Percentiles rank a stretch among this genome's conserved stretches.
Conservation (phyloP, 2,329 filamentous ascomycete genomes). For the Aspergillus piperis region DNA sequence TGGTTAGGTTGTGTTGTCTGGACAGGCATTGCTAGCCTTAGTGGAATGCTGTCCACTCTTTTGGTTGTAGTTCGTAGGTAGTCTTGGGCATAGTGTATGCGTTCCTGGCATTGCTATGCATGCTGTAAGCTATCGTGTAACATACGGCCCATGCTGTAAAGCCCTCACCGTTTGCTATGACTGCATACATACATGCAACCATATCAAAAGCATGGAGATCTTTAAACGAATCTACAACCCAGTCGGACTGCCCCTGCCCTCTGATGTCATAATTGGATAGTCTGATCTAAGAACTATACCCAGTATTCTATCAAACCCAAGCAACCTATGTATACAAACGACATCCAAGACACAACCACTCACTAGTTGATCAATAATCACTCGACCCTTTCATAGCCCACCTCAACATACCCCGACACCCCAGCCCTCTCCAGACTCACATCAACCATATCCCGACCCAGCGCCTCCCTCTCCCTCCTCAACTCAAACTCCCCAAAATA, state of each 20-base stretch:
- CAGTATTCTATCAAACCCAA: neutral
- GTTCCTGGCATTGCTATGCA: neutral
- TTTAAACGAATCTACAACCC: neutral
- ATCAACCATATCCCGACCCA: conserved; percentile 30
- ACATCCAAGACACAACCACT: neutral
- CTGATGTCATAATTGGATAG: neutral
- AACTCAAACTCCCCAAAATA: conserved; percentile 71
- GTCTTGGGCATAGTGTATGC: neutral
- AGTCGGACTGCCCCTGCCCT: too few species aligned
- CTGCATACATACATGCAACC: neutral
- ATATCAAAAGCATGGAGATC: neutral
- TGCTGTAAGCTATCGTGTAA: neutral
- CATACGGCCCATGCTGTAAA: neutral
- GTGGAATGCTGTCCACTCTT: neutral
- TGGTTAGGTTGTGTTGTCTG: neutral
- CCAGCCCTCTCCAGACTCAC: conserved; percentile 33
- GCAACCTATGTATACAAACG: neutral
- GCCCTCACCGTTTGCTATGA: neutral
- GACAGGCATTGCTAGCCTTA: neutral
- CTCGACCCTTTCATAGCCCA: conserved; percentile 33
- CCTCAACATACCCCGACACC: conserved; percentile 41
- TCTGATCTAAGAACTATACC: too few species aligned
- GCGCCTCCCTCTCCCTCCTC: conserved; percentile 38
- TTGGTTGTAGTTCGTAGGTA: conserved; percentile 1
- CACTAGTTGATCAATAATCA: neutral